Conservation (phyloP, 2,329 filamentous ascomycete genomes). For the Beauveria scarabaeidicola region DNA sequence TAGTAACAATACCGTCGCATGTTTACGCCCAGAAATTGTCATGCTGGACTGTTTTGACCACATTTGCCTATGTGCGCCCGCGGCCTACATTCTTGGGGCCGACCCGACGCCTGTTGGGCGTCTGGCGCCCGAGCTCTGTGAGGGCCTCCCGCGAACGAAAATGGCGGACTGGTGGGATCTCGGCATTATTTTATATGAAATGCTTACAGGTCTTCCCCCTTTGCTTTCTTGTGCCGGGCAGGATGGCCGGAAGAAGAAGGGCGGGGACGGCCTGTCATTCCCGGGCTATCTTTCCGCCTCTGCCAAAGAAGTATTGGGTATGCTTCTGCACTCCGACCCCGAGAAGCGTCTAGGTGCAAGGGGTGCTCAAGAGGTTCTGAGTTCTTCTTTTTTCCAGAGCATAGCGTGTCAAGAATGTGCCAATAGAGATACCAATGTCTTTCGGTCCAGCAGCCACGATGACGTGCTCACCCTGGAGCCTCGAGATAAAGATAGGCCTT, state of each 20-base stretch:
- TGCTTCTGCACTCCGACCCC: not conserved
- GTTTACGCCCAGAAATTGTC: not conserved
- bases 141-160: not conserved
- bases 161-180: not conserved
- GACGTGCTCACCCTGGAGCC: not conserved
- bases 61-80: not conserved
- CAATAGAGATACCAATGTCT: not conserved
- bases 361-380: not conserved
- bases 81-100: not conserved
- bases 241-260: not conserved
- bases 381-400: not conserved
- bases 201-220: not conserved
- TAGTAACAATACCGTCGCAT: not conserved
- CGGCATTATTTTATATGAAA: not conserved
- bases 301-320: not conserved
- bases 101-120: not conserved
- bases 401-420: not conserved
- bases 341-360: not conserved
- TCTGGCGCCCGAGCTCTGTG: not conserved
- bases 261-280: not conserved
- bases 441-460: not conserved
- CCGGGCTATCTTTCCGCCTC: not conserved
- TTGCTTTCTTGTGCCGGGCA: not conserved
- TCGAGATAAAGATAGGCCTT: not conserved
- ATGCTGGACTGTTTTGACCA: conserved; percentile 1